Conservation (phyloP, 2,329 filamentous ascomycete species). For the Ophiostoma sp. region DNA sequence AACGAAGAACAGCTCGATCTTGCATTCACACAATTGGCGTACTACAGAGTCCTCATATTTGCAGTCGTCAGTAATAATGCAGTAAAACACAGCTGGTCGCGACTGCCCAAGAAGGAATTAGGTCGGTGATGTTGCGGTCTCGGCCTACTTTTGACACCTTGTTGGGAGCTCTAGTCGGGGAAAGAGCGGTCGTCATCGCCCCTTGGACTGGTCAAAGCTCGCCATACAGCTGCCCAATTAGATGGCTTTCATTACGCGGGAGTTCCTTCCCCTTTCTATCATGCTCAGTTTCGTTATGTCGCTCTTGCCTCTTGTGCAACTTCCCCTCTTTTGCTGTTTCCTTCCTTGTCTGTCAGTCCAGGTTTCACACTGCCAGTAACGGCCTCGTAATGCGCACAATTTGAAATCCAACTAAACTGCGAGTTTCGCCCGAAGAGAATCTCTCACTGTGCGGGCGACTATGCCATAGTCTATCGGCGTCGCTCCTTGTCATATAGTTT, state of each 20-base stretch:
- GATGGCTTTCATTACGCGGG: neutral
- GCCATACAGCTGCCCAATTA: neutral
- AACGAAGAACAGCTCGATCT: neutral
- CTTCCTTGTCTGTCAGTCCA: neutral
- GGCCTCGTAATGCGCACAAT: neutral
- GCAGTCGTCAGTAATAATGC: too few relatives aligned
- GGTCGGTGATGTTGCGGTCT: neutral
- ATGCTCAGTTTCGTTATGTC: neutral
- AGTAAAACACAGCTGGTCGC: neutral
- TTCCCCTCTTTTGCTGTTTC: constrained; percentile 7
- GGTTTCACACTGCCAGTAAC: constrained; percentile 1
- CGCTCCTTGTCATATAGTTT: neutral
- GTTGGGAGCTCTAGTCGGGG: neutral
- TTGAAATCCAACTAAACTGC: neutral
- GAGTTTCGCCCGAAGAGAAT: constrained; percentile 7
- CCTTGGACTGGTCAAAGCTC: neutral
- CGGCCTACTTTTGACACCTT: constrained; percentile 1
- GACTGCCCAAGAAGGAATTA: neutral
- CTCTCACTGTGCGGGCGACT: constrained; percentile 17
- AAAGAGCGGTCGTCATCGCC: neutral
- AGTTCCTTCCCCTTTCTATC: neutral
- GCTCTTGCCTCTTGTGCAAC: neutral
- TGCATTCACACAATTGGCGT: neutral
- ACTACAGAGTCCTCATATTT: too few relatives aligned
- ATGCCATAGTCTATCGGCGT: neutral